Percentiles rank a stretch among this genome's conserved stretches.
Evolutionary conservation across 345 rosid species (phyloP).

Genomic region (Passiflora organensis): DNA sequence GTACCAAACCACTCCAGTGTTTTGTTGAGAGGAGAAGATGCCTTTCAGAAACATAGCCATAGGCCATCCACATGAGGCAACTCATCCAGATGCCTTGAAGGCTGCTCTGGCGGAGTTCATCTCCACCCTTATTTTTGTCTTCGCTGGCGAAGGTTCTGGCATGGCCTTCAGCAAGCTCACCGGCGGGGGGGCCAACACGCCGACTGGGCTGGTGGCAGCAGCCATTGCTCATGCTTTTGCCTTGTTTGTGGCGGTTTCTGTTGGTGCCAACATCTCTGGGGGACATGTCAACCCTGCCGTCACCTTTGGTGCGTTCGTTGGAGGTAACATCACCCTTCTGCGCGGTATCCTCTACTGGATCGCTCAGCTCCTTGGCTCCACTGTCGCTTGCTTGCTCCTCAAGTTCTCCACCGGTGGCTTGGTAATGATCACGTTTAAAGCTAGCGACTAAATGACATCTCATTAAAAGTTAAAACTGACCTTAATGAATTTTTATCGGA

Average conservation of each 20-base stretch:
- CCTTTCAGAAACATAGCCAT: conserved; percentile 83
- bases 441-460: no score
- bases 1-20: neutral
- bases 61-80: conserved; percentile 61
- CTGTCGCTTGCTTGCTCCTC: conserved; percentile 73
- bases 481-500: no score
- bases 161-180: conserved; percentile 93
- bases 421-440: no score
- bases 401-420: conserved; percentile 64
- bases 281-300: no score
- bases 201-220: conserved; percentile 75
- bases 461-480: no score
- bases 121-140: no score
- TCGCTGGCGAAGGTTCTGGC: no score
- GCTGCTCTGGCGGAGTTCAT: conserved; percentile 90
- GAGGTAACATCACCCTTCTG: conserved; percentile 80
- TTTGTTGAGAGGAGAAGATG: conserved; percentile 30
- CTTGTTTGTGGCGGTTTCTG: conserved; percentile 75
- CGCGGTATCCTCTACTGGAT: conserved; percentile 88
- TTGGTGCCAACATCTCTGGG: conserved; percentile 80
- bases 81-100: conserved; percentile 61
- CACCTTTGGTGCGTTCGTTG: conserved; percentile 79
- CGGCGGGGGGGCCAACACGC: conserved; percentile 55
- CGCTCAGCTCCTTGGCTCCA: conserved; percentile 84
- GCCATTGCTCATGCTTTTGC: conserved; percentile 73